These are phyloP conservation scores for Ophiostoma novo-ulmi DNA, from an alignment of 2,329 filamentous ascomycete genomes.

Conservation along the genomic window DNA sequence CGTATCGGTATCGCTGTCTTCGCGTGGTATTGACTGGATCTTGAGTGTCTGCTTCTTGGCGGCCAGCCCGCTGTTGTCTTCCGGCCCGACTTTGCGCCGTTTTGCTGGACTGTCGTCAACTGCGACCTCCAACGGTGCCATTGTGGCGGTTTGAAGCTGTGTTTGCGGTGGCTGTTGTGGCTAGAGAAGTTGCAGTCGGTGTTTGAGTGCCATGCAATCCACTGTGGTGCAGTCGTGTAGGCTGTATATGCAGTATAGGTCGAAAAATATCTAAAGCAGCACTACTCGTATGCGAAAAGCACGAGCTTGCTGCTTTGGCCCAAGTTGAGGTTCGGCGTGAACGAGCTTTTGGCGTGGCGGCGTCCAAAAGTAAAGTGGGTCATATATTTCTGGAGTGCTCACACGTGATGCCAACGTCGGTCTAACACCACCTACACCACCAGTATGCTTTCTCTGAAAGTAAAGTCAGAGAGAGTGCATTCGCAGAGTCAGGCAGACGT, in stretches of 20 bases:
- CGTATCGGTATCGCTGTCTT: background rate
- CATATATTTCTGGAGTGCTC: background rate
- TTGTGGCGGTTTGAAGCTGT: background rate
- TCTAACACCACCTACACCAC: background rate
- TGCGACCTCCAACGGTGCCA: conserved; percentile 22
- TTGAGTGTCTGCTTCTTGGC: conserved; percentile 1
- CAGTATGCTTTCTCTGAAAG: background rate
- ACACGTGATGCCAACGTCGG: background rate
- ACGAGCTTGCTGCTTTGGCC: background rate
- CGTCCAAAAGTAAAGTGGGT: background rate
- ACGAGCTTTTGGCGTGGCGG: background rate
- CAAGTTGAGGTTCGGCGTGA: background rate
- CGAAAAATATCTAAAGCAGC: no score
- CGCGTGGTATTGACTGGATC: conserved; percentile 1
- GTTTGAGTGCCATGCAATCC: background rate
- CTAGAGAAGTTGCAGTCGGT: background rate
- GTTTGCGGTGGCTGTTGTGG: background rate
- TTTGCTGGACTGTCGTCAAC: conserved; percentile 19
- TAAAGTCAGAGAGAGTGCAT: background rate
- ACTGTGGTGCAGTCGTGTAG: no score
- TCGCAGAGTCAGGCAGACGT: background rate
- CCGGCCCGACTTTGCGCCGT: conserved; percentile 15
- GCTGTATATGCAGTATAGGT: no score
- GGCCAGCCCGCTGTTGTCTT: background rate
- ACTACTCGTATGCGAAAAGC: background rate